These are phyloP conservation scores for Murraya paniculata DNA, from an alignment of 345 rosid species.

Conservation along the genomic window DNA sequence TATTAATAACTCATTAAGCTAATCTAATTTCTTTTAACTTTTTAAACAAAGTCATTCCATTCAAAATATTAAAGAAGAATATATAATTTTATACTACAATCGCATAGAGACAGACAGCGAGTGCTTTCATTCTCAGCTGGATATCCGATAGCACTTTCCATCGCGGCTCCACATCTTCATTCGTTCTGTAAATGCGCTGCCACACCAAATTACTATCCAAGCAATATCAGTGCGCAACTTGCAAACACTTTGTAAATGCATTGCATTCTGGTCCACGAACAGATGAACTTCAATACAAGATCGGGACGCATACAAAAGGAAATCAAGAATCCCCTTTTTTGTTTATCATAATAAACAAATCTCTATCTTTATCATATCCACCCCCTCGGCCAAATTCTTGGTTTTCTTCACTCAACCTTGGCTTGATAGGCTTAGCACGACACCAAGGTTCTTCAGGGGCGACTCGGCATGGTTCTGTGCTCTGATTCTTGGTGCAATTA, in stretches of 20 bases:
- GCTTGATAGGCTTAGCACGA: too few species aligned
- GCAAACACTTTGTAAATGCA: not conserved
- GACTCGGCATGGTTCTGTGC: too few species aligned
- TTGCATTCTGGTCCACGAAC: not conserved
- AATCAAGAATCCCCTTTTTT: not conserved
- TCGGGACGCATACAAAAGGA: not conserved
- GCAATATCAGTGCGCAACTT: too few species aligned
- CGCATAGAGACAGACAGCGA: constrained; percentile 27
- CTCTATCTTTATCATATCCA: not conserved
- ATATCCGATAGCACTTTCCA: constrained; percentile 43
- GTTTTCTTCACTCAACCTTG: too few species aligned
- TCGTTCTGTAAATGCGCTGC: constrained; percentile 41
- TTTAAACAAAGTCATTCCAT: too few species aligned
- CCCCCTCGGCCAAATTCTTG: too few species aligned
- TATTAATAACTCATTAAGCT: too few species aligned
- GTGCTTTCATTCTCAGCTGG: constrained; percentile 33
- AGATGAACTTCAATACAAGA: not conserved
- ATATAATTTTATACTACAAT: too few species aligned
- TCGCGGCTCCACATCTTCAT: constrained; percentile 37
- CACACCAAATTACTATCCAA: constrained; percentile 16
- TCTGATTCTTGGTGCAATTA: too few species aligned
- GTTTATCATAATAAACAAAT: not conserved
- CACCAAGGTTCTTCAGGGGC: too few species aligned
- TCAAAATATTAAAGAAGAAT: too few species aligned
- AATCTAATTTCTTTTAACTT: too few species aligned